Evolutionary conservation across 1,284 basidiomycete genomes (phyloP).

Genomic region (Singerocomus inundabilis): DNA sequence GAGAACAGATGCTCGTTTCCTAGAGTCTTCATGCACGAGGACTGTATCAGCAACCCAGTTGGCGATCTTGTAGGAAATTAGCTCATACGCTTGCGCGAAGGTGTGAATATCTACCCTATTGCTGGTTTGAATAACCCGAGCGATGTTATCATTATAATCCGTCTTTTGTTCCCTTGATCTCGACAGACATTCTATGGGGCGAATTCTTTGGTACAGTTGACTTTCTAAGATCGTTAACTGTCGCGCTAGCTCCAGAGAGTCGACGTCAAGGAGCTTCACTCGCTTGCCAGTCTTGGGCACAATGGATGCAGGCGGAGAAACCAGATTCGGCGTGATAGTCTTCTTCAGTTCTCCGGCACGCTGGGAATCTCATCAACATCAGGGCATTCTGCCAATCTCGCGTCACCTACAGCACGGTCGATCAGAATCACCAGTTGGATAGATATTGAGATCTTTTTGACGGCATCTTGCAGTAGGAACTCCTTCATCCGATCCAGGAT

Average conservation of each 20-base stretch:
- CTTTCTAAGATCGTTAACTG: slow-evolving; percentile 95
- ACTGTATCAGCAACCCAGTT: slow-evolving; percentile 95
- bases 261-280: slow-evolving; percentile 84
- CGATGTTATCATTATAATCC: slow-evolving; percentile 80
- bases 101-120: slow-evolving; percentile 68
- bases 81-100: neutral
- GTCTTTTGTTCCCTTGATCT: slow-evolving; percentile 74
- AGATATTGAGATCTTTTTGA: slow-evolving; percentile 60
- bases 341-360: slow-evolving; percentile 54
- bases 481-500: slow-evolving; percentile 78
- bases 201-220: slow-evolving; percentile 84
- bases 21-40: slow-evolving; percentile 81
- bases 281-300: slow-evolving; percentile 74
- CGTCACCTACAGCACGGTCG: slow-evolving; percentile 66
- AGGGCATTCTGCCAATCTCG: slow-evolving; percentile 13
- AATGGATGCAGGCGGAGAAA: slow-evolving; percentile 72
- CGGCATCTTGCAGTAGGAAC: slow-evolving; percentile 71
- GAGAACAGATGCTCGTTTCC: slow-evolving; percentile 76
- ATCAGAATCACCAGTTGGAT: slow-evolving; percentile 73
- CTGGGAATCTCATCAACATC: slow-evolving; percentile 36
- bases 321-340: slow-evolving; percentile 48
- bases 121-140: slow-evolving; percentile 87
- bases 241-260: slow-evolving; percentile 88
- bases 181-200: slow-evolving; percentile 88
- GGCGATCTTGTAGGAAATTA: slow-evolving; percentile 57